These are phyloP conservation scores for Ustilago hordei DNA, from an alignment of 1,284 basidiomycete genomes.

Conservation along the genomic window DNA sequence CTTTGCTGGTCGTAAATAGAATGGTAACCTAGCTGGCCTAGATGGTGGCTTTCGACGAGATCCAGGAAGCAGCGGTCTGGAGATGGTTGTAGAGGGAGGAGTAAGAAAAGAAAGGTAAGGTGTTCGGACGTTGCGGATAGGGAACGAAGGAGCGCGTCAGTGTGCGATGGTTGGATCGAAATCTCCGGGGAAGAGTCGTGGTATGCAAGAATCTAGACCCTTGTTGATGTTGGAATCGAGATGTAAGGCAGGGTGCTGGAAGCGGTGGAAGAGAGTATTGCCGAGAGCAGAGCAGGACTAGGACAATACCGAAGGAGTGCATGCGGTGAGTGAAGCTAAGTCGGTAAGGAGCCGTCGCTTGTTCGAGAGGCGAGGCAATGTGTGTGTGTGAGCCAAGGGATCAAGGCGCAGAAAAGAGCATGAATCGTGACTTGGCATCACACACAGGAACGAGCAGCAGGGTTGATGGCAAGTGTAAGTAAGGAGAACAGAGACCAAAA, in stretches of 20 bases:
- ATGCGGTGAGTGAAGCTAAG: not conserved
- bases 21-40: not conserved
- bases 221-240: not conserved
- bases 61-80: not conserved
- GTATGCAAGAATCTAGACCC: not conserved
- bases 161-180: not conserved
- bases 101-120: not conserved
- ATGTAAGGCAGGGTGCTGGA: not conserved
- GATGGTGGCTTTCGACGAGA: not conserved
- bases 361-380: conserved; percentile 1
- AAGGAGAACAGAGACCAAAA: not conserved
- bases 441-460: conserved; percentile 7
- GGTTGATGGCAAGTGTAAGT: not conserved
- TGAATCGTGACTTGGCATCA: conserved; percentile 3
- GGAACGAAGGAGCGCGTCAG: not conserved
- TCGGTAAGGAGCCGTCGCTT: conserved; percentile 7
- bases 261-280: not conserved
- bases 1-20: not conserved
- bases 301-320: not conserved
- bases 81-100: not conserved
- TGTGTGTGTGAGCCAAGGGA: not conserved
- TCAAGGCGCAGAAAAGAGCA: not conserved
- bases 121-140: not conserved
- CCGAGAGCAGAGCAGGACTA: not conserved
- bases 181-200: not conserved